Evolutionary conservation across 192 early-diverging fungal genomes (phyloP).

Genomic region (Piromyces finnis): DNA sequence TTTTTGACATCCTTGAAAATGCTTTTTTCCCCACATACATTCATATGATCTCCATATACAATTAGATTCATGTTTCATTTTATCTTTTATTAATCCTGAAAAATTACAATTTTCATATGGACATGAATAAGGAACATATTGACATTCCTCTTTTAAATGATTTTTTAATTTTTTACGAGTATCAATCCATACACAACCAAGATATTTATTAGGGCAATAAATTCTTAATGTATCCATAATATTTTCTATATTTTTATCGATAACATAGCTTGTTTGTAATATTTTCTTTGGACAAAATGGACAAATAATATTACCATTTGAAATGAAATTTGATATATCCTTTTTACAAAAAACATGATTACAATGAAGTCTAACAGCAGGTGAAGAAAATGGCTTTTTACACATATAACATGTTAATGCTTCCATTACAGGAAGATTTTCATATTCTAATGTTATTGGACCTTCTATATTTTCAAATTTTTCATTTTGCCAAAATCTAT

Average conservation of each 20-base stretch:
- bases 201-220: not conserved
- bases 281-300: not conserved
- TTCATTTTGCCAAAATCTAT: not conserved
- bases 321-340: not conserved
- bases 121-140: not conserved
- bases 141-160: not conserved
- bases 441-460: not conserved
- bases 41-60: not conserved
- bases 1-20: not conserved
- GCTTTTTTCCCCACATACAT: not conserved
- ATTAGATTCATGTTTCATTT: not conserved
- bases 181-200: not conserved
- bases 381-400: not conserved
- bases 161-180: not conserved
- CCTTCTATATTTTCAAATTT: not conserved
- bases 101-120: not conserved
- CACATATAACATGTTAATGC: not conserved
- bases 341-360: not conserved
- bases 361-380: not conserved
- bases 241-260: not conserved
- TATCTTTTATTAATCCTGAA: not conserved
- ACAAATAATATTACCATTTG: not conserved
- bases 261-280: not conserved
- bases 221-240: not conserved
- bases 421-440: not conserved